phyloP scores from a whole-genome alignment of 2,329 filamentous ascomycete species.

The Fusarium caatingaense region DNA sequence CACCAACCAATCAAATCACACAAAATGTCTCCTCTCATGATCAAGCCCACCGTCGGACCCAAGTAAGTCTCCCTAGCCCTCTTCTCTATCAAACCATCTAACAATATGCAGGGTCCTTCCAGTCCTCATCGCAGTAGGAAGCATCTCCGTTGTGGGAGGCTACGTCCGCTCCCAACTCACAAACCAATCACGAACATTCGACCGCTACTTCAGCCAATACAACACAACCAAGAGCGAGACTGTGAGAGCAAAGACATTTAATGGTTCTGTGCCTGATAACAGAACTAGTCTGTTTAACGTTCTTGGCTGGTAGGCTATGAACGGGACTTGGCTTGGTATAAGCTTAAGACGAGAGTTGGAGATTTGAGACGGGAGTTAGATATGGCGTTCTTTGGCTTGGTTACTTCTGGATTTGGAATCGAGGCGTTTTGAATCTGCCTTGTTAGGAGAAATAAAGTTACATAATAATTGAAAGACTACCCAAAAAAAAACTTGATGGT shows the following conservation, averaged over 20 bases:
- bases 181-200: conserved; percentile 38
- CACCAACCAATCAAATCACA: conserved; percentile 21
- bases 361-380: too few relatives aligned
- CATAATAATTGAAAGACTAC: conserved; percentile 9
- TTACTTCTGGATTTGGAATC: background rate
- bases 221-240: conserved; percentile 41
- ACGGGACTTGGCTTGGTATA: background rate
- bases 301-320: conserved; percentile 36
- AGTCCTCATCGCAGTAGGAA: conserved; percentile 40
- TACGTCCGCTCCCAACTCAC: conserved; percentile 38
- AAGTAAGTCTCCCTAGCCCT: conserved; percentile 22
- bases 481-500: background rate
- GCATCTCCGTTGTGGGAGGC: conserved; percentile 32
- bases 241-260: conserved; percentile 35
- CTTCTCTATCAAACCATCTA: background rate
- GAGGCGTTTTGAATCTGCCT: conserved; percentile 23
- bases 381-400: conserved; percentile 7
- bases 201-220: conserved; percentile 43
- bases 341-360: background rate
- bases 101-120: conserved; percentile 36
- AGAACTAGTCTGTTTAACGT: conserved; percentile 44
- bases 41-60: conserved; percentile 33
- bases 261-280: conserved; percentile 40
- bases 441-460: background rate
- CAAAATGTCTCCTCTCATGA: conserved; percentile 41